phyloP scores from a whole-genome alignment of 2,329 filamentous ascomycete genomes.

The Fusarium sp. region DNA sequence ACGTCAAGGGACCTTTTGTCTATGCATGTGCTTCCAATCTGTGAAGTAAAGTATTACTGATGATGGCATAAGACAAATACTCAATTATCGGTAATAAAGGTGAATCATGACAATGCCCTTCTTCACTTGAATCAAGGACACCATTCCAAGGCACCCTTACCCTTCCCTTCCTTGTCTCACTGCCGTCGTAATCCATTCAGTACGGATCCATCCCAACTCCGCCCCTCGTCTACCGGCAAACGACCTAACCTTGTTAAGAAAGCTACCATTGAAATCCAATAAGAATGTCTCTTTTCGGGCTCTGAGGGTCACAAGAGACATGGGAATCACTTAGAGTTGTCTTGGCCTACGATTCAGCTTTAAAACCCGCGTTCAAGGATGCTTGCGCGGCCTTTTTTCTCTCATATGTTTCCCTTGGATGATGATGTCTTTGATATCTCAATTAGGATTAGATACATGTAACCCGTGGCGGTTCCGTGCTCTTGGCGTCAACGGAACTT shows the following conservation, averaged over 20 bases:
- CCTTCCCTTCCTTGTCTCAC: constrained; percentile 28
- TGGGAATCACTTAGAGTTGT: constrained; percentile 11
- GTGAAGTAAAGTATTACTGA: background rate
- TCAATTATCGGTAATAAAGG: background rate
- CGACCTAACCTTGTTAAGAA: constrained; percentile 14
- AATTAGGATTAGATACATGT: constrained; percentile 18
- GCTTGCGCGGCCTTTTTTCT: constrained; percentile 24
- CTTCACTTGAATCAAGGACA: background rate
- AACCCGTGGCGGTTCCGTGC: constrained; percentile 6
- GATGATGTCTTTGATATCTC: constrained; percentile 29
- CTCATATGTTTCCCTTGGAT: background rate
- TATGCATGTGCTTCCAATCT: background rate
- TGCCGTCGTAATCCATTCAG: constrained; percentile 16
- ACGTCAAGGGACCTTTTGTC: background rate
- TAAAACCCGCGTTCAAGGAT: background rate
- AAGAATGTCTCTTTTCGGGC: background rate
- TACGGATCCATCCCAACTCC: constrained; percentile 14
- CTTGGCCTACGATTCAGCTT: constrained; percentile 15
- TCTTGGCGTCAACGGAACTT: background rate
- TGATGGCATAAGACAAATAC: background rate
- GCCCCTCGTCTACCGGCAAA: constrained; percentile 6
- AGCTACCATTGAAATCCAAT: constrained; percentile 3
- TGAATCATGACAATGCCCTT: constrained; percentile 1
- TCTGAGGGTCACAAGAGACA: constrained; percentile 16
- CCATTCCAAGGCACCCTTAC: background rate